Conservation (phyloP, 108 stramenopile genomes). For the Pseudonitzschia pungens region DNA sequence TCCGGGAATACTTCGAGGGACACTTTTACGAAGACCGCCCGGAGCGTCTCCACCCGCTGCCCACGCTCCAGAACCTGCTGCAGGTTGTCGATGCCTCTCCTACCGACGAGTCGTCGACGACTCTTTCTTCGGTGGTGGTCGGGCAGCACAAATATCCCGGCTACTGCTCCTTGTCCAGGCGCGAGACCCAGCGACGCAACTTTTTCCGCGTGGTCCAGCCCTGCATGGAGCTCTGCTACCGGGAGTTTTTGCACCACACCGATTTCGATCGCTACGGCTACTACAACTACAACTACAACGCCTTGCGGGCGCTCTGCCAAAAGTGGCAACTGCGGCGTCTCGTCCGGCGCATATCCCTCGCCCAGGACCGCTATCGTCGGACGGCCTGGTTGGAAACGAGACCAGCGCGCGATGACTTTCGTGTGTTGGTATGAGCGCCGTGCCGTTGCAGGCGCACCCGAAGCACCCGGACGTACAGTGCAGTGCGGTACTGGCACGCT, state of each 20-base stretch:
- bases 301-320: background rate
- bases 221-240: background rate
- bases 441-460: no score
- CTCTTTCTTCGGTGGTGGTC: background rate
- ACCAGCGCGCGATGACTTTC: background rate
- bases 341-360: background rate
- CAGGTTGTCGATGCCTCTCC: background rate
- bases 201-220: background rate
- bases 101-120: background rate
- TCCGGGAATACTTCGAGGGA: background rate
- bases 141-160: background rate
- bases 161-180: background rate
- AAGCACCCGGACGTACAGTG: no score
- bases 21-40: constrained; percentile 3
- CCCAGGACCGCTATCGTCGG: background rate
- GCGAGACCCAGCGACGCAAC: background rate
- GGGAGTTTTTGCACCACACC: background rate
- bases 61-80: background rate
- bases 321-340: background rate
- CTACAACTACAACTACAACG: no score
- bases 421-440: background rate
- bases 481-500: no score
- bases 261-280: background rate
- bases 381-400: background rate
- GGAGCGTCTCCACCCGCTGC: background rate